These are phyloP conservation scores for Grigorovia humatica DNA, from an alignment of 805 yeast species.

Conservation along the genomic window DNA sequence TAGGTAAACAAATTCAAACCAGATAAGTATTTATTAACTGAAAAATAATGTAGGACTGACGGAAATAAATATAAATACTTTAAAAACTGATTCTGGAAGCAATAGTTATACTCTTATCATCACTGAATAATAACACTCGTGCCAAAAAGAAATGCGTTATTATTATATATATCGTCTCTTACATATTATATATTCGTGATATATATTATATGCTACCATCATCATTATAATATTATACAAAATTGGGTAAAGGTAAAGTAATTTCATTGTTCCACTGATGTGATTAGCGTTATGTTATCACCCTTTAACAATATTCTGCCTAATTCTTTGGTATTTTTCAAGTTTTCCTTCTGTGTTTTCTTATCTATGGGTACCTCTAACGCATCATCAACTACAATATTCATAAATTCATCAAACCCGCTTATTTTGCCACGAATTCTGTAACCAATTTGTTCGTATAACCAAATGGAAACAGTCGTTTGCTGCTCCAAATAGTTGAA, in stretches of 20 bases:
- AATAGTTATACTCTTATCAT: too few relatives aligned
- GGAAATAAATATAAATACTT: too few relatives aligned
- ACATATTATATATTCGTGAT: too few relatives aligned
- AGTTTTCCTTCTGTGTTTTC: slow-evolving; percentile 23
- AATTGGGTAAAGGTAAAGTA: background rate
- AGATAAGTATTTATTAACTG: too few relatives aligned
- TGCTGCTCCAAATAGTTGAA: slow-evolving; percentile 82
- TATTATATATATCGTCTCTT: too few relatives aligned
- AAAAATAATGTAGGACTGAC: too few relatives aligned
- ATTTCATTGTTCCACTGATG: slow-evolving; percentile 15
- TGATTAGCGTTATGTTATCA: slow-evolving; percentile 78
- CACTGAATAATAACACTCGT: too few relatives aligned
- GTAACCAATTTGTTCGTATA: slow-evolving; percentile 70
- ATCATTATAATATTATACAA: background rate
- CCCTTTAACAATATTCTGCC: slow-evolving; percentile 84
- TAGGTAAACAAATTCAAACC: background rate
- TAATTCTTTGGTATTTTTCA: slow-evolving; percentile 32
- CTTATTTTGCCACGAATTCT: slow-evolving; percentile 74
- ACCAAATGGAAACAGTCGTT: slow-evolving; percentile 72
- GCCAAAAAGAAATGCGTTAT: too few relatives aligned
- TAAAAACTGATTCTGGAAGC: too few relatives aligned
- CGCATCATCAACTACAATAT: slow-evolving; percentile 54
- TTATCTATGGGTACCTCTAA: slow-evolving; percentile 50
- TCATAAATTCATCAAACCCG: slow-evolving; percentile 98
- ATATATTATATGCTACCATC: too few relatives aligned